Base-by-base conservation (phyloP, 371 early-diverging fungal species). In the Apophysomyces sp. region DNA sequence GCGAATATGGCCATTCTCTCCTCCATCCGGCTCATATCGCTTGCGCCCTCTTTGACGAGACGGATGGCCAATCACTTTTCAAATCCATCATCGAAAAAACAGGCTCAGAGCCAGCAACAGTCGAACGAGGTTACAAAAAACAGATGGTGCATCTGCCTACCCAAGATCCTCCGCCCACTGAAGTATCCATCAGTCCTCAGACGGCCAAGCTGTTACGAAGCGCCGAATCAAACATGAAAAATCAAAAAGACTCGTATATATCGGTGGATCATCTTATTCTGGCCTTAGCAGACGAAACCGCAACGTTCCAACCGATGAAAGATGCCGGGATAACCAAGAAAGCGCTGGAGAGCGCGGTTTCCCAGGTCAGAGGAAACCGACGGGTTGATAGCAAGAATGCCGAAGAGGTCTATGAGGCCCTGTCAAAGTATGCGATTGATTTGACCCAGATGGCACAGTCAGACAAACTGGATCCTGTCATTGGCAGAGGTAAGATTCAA, bases 391-490 rank as follows among this genome's bases (percentile, higher is more conserved):
- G 88, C 37, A 88, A 89, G 71, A 87, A 82, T 55, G 94, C 94
- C 27, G 98, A 98, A 70, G 89, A 89, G 16, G 89, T 93, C 69
- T 78, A 90, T 60, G 84, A 88, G 53, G 95, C 96, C 3, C 84
- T 98, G 15, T 81, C 85, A 52, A 95, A 99, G 69, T 99, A 98
- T 78, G 97, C 96, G 13, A 86, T 97, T n/a, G 93, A 94, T 63
- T 74, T 94, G 69, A 92, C 94, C 2, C 86, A 86, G 57, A 81
- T 89, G 69, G 95, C 95, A 2, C 71, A 83, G 36, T 77, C 79
- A 28, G 93, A 92, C 49, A 85, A 89, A 54, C 79, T 92, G 21
- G 94, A 93, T 74, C 95, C 94, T 13, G 94, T 94, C 29, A 92
- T 94, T 70, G 95, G 95, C n/a, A 82, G 95, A 62, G 49, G 49